These are phyloP conservation scores for Tripterygium wilfordii DNA, from an alignment of 177 flowering plant genomes.

Conservation along the genomic window DNA sequence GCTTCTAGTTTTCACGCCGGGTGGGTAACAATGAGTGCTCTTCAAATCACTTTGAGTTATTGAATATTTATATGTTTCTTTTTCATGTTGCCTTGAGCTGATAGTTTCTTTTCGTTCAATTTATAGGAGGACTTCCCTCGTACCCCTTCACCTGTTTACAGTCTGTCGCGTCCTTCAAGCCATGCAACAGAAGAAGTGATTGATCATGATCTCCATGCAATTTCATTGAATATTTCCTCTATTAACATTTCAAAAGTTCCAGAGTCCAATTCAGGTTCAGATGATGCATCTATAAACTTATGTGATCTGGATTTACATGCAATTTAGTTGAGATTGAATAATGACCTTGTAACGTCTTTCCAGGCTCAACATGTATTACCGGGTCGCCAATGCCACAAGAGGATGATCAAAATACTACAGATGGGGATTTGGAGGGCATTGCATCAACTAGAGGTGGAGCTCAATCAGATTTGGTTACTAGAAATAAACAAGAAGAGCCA, in stretches of 20 bases:
- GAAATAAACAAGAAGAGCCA: slow-evolving; percentile 15
- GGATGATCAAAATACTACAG: slow-evolving; percentile 4
- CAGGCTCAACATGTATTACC: slow-evolving; percentile 6
- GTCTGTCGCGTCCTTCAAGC: slow-evolving; percentile 20
- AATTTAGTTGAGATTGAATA: neutral
- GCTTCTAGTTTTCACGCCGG: too few species aligned
- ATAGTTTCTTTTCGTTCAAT: slow-evolving; percentile 5
- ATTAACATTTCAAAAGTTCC: slow-evolving; percentile 9
- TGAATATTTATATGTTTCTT: neutral
- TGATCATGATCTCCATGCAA: slow-evolving; percentile 15
- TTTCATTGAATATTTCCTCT: slow-evolving; percentile 15
- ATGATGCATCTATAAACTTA: slow-evolving; percentile 3
- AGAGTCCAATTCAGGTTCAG: slow-evolving; percentile 9
- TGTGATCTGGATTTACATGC: slow-evolving; percentile 5
- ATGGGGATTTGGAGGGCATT: slow-evolving; percentile 4
- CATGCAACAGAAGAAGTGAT: slow-evolving; percentile 12
- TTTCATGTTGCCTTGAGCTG: too few species aligned
- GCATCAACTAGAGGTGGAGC: slow-evolving; percentile 1
- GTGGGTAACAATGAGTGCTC: neutral
- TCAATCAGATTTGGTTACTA: slow-evolving; percentile 12
- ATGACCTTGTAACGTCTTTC: slow-evolving; percentile 2
- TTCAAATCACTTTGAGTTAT: neutral
- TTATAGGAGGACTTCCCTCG: slow-evolving; percentile 36
- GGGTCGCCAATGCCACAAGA: neutral
- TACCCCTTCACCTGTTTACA: slow-evolving; percentile 42